Evolutionary conservation across 73 alveolate genomes (phyloP).

Genomic region (Breviolum minutum): DNA sequence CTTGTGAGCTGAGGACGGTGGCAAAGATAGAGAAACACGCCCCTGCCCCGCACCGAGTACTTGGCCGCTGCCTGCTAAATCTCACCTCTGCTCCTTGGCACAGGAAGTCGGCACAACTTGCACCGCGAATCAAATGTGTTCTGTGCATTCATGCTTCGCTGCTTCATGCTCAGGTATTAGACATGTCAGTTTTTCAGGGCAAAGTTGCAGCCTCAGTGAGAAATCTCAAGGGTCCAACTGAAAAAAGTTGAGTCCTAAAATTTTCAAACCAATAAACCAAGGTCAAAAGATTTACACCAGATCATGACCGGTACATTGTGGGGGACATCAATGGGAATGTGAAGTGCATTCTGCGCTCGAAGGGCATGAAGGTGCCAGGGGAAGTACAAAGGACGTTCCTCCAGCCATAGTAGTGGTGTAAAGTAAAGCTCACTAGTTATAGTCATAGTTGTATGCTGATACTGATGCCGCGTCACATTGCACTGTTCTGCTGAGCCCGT

Average conservation of each 20-base stretch:
- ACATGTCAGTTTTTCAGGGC: slow-evolving; percentile 85
- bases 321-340: slow-evolving; percentile 87
- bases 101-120: neutral
- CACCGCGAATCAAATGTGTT: neutral
- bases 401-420: neutral
- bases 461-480: no score
- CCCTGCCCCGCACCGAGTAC: slow-evolving; percentile 83
- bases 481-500: no score
- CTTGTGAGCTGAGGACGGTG: slow-evolving; percentile 9
- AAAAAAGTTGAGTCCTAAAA: neutral
- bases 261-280: neutral
- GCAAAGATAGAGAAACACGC: slow-evolving; percentile 62
- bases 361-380: slow-evolving; percentile 57
- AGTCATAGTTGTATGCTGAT: no score
- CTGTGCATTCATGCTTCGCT: neutral
- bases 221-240: neutral
- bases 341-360: slow-evolving; percentile 73
- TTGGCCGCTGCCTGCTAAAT: slow-evolving; percentile 71
- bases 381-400: neutral
- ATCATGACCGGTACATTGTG: slow-evolving; percentile 75
- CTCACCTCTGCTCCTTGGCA: slow-evolving; percentile 35
- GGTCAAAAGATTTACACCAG: slow-evolving; percentile 69
- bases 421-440: neutral
- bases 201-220: neutral
- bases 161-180: slow-evolving; percentile 13